phyloP scores from a whole-genome alignment of 2,329 filamentous ascomycete genomes.

The Pestalotiopsis sp. region DNA sequence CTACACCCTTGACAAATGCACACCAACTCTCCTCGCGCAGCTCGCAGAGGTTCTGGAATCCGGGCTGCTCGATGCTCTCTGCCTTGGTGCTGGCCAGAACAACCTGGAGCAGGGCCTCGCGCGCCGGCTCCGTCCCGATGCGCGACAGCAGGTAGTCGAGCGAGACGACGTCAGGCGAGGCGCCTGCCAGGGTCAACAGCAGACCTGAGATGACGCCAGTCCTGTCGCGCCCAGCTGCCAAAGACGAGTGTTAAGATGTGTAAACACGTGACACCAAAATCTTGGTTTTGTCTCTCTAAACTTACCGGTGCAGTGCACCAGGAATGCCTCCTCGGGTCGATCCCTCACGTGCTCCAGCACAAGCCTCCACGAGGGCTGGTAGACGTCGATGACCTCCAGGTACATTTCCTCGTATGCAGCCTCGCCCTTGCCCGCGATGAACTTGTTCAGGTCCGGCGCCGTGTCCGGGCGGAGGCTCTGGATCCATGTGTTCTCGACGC shows the following conservation, averaged over 20 bases:
- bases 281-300: not conserved
- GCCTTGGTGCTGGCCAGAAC: conserved; percentile 41
- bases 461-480: conserved; percentile 37
- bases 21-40: conserved; percentile 47
- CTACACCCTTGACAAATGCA: conserved; percentile 46
- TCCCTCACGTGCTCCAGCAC: conserved; percentile 54
- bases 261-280: not conserved
- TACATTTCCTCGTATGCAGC: conserved; percentile 50
- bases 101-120: conserved; percentile 47
- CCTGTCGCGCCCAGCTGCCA: conserved; percentile 54
- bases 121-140: conserved; percentile 54
- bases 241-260: not conserved
- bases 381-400: conserved; percentile 45
- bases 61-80: conserved; percentile 42
- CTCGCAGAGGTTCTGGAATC: conserved; percentile 51
- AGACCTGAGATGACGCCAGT: conserved; percentile 55
- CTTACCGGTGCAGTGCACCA: conserved; percentile 59
- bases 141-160: conserved; percentile 59
- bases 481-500: conserved; percentile 50
- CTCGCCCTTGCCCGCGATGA: conserved; percentile 48
- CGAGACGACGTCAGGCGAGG: conserved; percentile 41
- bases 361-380: conserved; percentile 43
- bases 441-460: conserved; percentile 40
- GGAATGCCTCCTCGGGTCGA: conserved; percentile 43
- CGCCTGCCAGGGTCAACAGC: conserved; percentile 53